Conservation (phyloP, 768 basidiomycete species). For the Piloderma croceum region DNA sequence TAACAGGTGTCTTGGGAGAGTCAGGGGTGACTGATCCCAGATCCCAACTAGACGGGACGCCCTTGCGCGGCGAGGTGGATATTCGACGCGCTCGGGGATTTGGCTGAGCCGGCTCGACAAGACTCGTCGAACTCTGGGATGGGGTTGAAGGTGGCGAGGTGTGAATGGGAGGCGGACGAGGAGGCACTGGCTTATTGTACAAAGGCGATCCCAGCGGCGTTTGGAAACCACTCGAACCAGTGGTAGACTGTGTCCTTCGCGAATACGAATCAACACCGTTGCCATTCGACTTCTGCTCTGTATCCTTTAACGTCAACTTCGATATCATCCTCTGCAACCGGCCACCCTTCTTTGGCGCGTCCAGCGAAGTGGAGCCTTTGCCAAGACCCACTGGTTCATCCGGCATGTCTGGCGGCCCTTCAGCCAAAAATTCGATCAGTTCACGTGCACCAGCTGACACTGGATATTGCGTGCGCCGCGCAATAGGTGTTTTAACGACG, state of each 20-base stretch:
- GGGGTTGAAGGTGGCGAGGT: slow-evolving; percentile 47
- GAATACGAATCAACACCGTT: too few species aligned
- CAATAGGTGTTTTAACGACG: slow-evolving; percentile 15
- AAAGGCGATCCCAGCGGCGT: too few species aligned
- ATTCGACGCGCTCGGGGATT: too few species aligned
- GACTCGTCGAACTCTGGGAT: slow-evolving; percentile 34
- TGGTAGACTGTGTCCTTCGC: too few species aligned
- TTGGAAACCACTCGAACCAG: too few species aligned
- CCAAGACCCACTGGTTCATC: slow-evolving; percentile 18
- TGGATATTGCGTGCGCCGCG: slow-evolving; percentile 14
- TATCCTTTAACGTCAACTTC: slow-evolving; percentile 45
- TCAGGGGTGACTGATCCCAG: too few species aligned
- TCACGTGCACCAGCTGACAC: slow-evolving; percentile 44
- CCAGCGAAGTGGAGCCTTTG: slow-evolving; percentile 33
- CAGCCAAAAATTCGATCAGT: slow-evolving; percentile 52
- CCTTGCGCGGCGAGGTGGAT: too few species aligned
- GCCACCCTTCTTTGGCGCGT: slow-evolving; percentile 41
- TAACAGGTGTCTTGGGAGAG: too few species aligned
- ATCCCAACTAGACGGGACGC: too few species aligned
- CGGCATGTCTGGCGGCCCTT: slow-evolving; percentile 46
- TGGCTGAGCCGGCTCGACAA: too few species aligned
- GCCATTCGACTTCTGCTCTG: too few species aligned
- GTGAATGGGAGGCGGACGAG: slow-evolving; percentile 41
- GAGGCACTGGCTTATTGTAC: too few species aligned
- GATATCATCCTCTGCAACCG: slow-evolving; percentile 82